These are phyloP conservation scores for Starmerella bombi DNA, from an alignment of 805 yeast genomes.

Conservation along the genomic window DNA sequence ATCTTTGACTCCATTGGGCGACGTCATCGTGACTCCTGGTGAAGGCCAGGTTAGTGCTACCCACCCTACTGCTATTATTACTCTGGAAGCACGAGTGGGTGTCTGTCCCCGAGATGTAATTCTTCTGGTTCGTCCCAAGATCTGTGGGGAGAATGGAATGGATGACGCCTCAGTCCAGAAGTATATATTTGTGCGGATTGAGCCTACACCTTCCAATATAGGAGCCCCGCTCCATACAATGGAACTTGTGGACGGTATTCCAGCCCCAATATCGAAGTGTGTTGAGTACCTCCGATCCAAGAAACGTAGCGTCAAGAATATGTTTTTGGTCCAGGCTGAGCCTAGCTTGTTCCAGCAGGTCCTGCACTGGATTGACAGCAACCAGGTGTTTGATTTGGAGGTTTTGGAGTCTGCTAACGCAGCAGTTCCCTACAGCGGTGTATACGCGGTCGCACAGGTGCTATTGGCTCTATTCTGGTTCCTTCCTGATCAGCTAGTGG, in stretches of 20 bases:
- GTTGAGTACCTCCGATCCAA: slow-evolving; percentile 27
- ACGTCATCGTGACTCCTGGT: slow-evolving; percentile 7
- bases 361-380: slow-evolving; percentile 28
- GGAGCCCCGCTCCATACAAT: slow-evolving; percentile 25
- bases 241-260: slow-evolving; percentile 20
- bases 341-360: slow-evolving; percentile 20
- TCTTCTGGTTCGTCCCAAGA: slow-evolving; percentile 7
- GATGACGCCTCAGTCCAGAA: slow-evolving; percentile 10
- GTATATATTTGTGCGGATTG: slow-evolving; percentile 19
- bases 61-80: slow-evolving; percentile 4
- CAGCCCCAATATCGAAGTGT: slow-evolving; percentile 27
- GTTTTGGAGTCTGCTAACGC: slow-evolving; percentile 23
- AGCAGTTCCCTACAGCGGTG: slow-evolving; percentile 28
- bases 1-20: background rate
- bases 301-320: slow-evolving; percentile 15
- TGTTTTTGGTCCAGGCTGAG: slow-evolving; percentile 22
- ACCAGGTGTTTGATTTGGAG: slow-evolving; percentile 24
- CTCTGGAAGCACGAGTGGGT: slow-evolving; percentile 6
- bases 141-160: background rate
- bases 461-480: slow-evolving; percentile 14
- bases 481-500: slow-evolving; percentile 16
- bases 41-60: slow-evolving; percentile 8
- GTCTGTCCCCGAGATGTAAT: slow-evolving; percentile 13
- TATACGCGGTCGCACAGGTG: slow-evolving; percentile 31
- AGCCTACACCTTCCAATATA: slow-evolving; percentile 24